These are phyloP conservation scores for Neofusicoccum sp. DNA, from an alignment of 2,329 filamentous ascomycete species.

Conservation along the genomic window DNA sequence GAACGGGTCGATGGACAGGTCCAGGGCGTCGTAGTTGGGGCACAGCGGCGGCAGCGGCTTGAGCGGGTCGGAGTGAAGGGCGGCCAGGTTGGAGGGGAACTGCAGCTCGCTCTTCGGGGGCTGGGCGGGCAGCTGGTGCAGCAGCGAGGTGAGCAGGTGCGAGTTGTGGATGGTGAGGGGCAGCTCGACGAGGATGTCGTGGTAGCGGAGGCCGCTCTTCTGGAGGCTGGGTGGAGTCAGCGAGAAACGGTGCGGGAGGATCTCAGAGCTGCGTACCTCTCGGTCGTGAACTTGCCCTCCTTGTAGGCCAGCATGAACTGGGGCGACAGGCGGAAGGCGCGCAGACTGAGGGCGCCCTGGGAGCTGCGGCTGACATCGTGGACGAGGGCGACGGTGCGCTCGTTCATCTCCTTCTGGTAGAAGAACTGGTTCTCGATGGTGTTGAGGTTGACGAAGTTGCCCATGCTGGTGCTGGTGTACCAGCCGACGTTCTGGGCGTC, in stretches of 20 bases:
- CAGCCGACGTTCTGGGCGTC: conserved; percentile 97
- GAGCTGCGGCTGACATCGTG: conserved; percentile 96
- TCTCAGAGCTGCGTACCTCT: conserved; percentile 65
- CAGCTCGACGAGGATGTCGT: conserved; percentile 89
- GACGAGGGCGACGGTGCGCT: conserved; percentile 83
- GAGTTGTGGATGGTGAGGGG: conserved; percentile 94
- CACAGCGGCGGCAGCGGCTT: conserved; percentile 68
- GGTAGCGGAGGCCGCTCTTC: conserved; percentile 91
- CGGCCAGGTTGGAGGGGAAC: conserved; percentile 76
- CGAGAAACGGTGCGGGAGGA: not conserved
- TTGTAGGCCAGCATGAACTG: conserved; percentile 90
- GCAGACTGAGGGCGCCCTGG: conserved; percentile 84
- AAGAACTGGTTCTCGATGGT: conserved; percentile 98
- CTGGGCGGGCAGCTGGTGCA: conserved; percentile 82
- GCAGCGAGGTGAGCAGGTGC: conserved; percentile 90
- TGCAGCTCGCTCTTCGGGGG: conserved; percentile 68
- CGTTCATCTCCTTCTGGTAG: conserved; percentile 92
- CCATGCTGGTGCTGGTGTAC: conserved; percentile 99
- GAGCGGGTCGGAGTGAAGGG: conserved; percentile 68
- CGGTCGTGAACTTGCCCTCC: conserved; percentile 96
- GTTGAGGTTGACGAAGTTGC: conserved; percentile 93
- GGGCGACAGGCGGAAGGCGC: conserved; percentile 87
- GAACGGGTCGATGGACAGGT: conserved; percentile 94
- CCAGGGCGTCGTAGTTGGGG: conserved; percentile 86
- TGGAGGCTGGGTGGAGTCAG: conserved; percentile 66